These are phyloP conservation scores for Reutealis trisperma DNA, from an alignment of 345 rosid genomes.

Conservation along the genomic window DNA sequence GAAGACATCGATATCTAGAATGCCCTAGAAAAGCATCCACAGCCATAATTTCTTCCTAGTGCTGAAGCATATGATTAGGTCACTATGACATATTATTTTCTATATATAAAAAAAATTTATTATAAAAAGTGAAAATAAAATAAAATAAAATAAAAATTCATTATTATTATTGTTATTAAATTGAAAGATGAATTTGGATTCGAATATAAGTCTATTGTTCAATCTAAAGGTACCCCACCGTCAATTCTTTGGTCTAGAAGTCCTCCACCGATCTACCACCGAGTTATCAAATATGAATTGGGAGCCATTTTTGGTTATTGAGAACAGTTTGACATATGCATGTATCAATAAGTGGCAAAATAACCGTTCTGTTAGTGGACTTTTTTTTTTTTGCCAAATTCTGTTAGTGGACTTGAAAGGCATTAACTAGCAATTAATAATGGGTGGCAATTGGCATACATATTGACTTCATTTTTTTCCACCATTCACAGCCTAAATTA, in stretches of 20 bases:
- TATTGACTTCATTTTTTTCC: neutral
- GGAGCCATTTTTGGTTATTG: neutral
- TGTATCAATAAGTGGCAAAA: constrained; percentile 13
- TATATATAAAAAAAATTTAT: neutral
- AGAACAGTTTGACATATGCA: neutral
- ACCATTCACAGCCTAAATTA: neutral
- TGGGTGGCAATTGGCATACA: neutral
- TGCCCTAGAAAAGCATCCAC: neutral
- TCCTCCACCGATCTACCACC: too few species aligned
- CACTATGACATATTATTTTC: neutral
- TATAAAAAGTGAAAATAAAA: too few species aligned
- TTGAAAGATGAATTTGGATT: too few species aligned
- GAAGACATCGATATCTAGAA: neutral
- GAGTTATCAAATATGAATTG: too few species aligned
- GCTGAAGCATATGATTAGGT: neutral
- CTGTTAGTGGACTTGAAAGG: neutral
- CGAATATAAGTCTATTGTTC: too few species aligned
- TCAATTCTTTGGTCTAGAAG: too few species aligned
- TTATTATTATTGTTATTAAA: too few species aligned
- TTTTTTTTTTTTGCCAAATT: too few species aligned
- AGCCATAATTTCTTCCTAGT: neutral
- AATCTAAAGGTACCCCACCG: too few species aligned
- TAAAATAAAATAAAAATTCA: too few species aligned
- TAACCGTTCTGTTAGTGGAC: neutral
- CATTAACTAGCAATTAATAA: neutral